Evolutionary conservation across 1,139 yeast species (phyloP).

Genomic region (Arxiozyma heterogenica): DNA sequence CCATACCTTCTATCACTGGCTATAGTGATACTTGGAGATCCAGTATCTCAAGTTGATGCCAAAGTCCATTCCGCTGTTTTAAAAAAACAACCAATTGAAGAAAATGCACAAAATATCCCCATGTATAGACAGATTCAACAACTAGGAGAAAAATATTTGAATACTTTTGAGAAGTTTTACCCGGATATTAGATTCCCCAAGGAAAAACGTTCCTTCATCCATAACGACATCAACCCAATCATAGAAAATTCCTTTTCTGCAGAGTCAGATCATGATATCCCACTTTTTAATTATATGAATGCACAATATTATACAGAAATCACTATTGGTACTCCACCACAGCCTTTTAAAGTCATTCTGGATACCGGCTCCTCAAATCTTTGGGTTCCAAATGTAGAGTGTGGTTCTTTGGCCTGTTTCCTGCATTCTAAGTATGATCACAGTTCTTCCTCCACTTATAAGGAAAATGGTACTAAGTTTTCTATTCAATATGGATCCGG

Average conservation of each 20-base stretch:
- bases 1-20: constrained; percentile 71
- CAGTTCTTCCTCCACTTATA: constrained; percentile 65
- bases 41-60: constrained; percentile 42
- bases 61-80: constrained; percentile 55
- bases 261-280: constrained; percentile 50
- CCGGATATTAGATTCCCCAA: constrained; percentile 28
- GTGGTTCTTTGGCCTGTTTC: constrained; percentile 90
- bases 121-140: constrained; percentile 58
- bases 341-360: constrained; percentile 76
- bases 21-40: constrained; percentile 38
- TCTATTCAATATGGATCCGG: constrained; percentile 89
- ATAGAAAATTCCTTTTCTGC: constrained; percentile 7
- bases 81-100: constrained; percentile 50
- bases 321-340: constrained; percentile 85
- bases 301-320: constrained; percentile 94
- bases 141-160: constrained; percentile 66
- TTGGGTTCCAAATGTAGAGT: constrained; percentile 89
- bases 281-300: constrained; percentile 83
- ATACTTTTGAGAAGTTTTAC: constrained; percentile 41
- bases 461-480: constrained; percentile 77
- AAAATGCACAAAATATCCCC: constrained; percentile 45
- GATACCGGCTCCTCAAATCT: constrained; percentile 95
- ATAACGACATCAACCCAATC: constrained; percentile 1
- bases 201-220: constrained; percentile 20
- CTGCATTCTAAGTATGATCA: constrained; percentile 87